phyloP scores from a whole-genome alignment of 306 rosid genomes.

The Prunus mongolica region DNA sequence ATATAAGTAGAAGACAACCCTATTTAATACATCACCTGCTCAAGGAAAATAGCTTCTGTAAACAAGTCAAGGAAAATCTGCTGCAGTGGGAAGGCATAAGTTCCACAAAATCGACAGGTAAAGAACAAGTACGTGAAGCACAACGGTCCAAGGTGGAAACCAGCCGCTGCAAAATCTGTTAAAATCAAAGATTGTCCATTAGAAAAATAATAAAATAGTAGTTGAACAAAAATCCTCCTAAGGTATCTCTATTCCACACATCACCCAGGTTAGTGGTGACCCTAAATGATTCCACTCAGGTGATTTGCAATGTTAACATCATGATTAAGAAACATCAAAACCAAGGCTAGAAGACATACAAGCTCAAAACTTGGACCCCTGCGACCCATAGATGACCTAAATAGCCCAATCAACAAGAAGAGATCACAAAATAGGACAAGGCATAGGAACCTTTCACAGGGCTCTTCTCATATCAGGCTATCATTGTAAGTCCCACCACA shows the following conservation, averaged over 20 bases:
- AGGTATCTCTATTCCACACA: not conserved
- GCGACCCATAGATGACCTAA: too few relatives aligned
- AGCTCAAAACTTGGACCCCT: too few relatives aligned
- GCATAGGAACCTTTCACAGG: too few relatives aligned
- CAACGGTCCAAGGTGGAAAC: conserved; percentile 91
- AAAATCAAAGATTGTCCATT: conserved; percentile 13
- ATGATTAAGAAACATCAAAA: too few relatives aligned
- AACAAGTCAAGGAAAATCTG: conserved; percentile 86
- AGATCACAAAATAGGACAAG: too few relatives aligned
- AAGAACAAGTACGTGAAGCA: conserved; percentile 87
- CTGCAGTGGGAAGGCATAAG: conserved; percentile 91
- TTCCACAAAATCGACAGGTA: conserved; percentile 94
- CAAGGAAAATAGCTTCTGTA: conserved; percentile 86
- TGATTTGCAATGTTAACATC: too few relatives aligned
- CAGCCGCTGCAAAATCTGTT: conserved; percentile 71
- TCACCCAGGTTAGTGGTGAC: not conserved
- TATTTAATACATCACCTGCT: conserved; percentile 59
- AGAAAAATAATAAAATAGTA: conserved; percentile 5
- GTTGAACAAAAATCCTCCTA: not conserved
- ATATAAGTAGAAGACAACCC: conserved; percentile 9
- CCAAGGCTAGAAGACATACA: too few relatives aligned
- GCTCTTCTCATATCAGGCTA: too few relatives aligned
- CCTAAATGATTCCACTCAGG: too few relatives aligned
- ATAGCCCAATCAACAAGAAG: too few relatives aligned
- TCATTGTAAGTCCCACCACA: too few relatives aligned